These are phyloP conservation scores for Candida schatavii DNA, from an alignment of 805 yeast species.

Conservation along the genomic window DNA sequence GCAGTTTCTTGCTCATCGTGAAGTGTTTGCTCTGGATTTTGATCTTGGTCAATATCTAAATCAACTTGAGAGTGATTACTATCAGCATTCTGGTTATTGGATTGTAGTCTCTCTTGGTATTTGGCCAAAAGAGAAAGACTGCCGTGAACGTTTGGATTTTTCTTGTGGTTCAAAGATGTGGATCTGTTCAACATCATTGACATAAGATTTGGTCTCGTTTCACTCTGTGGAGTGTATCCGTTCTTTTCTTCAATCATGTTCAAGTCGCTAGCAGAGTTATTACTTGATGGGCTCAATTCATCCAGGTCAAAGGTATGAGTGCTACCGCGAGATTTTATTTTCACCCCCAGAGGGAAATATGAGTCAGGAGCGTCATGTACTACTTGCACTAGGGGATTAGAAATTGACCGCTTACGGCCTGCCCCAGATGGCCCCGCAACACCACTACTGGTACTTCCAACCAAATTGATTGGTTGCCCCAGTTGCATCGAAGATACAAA, in stretches of 20 bases:
- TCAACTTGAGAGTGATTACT: constrained; percentile 3
- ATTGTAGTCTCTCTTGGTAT: constrained; percentile 14
- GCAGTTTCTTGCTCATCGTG: neutral
- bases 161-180: constrained; percentile 20
- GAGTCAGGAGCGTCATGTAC: constrained; percentile 21
- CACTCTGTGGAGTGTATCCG: constrained; percentile 7
- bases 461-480: neutral
- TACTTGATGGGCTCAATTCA: neutral
- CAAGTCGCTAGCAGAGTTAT: constrained; percentile 7
- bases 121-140: constrained; percentile 14
- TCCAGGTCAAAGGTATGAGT: neutral
- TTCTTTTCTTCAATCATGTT: constrained; percentile 6
- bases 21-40: neutral
- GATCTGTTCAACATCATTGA: constrained; percentile 14
- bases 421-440: constrained; percentile 2
- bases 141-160: constrained; percentile 11
- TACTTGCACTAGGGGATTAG: constrained; percentile 20
- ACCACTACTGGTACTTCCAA: neutral
- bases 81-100: constrained; percentile 14
- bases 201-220: constrained; percentile 9
- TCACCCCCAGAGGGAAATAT: constrained; percentile 21
- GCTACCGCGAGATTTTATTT: neutral
- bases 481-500: constrained; percentile 6
- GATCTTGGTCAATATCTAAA: neutral
- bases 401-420: constrained; percentile 19